Percentiles rank a stretch among this genome's conserved stretches.
phyloP scores from a whole-genome alignment of 1,284 basidiomycete species.

The Ceratobasidium sp. region DNA sequence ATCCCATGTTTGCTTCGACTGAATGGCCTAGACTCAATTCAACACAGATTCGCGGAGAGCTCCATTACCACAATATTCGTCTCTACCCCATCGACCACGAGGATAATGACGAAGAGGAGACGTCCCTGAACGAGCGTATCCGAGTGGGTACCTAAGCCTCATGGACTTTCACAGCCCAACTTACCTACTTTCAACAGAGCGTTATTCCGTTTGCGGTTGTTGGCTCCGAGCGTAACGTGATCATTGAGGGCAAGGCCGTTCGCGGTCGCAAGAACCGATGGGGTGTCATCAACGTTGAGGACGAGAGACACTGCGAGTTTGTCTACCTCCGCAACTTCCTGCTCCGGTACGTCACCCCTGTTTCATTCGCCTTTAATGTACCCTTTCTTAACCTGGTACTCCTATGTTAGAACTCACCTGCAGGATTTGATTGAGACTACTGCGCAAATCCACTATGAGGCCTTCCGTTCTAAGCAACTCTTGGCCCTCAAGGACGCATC shows the following conservation, averaged over 20 bases:
- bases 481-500: slow-evolving; percentile 86
- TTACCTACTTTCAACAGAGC: slow-evolving; percentile 60
- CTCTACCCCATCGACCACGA: slow-evolving; percentile 98
- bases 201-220: slow-evolving; percentile 98
- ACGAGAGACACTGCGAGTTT: slow-evolving; percentile 98
- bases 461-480: slow-evolving; percentile 97
- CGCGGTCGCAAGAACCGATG: slow-evolving; percentile 97
- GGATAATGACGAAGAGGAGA: slow-evolving; percentile 90
- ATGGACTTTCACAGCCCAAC: neutral
- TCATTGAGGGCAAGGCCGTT: slow-evolving; percentile 95
- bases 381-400: slow-evolving; percentile 21
- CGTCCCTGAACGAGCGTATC: slow-evolving; percentile 91
- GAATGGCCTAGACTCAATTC: neutral
- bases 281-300: slow-evolving; percentile 98
- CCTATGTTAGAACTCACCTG: slow-evolving; percentile 79
- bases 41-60: slow-evolving; percentile 86
- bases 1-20: neutral
- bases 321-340: slow-evolving; percentile 97
- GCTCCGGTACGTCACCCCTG: slow-evolving; percentile 67
- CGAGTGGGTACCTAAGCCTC: slow-evolving; percentile 65
- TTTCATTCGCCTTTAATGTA: slow-evolving; percentile 29
- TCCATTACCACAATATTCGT: slow-evolving; percentile 92
- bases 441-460: slow-evolving; percentile 98
- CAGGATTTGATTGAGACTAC: slow-evolving; percentile 99
- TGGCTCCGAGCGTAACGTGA: slow-evolving; percentile 92